Conservation (phyloP, 2,329 filamentous ascomycete species). For the Coniochaeta pulveracea region DNA sequence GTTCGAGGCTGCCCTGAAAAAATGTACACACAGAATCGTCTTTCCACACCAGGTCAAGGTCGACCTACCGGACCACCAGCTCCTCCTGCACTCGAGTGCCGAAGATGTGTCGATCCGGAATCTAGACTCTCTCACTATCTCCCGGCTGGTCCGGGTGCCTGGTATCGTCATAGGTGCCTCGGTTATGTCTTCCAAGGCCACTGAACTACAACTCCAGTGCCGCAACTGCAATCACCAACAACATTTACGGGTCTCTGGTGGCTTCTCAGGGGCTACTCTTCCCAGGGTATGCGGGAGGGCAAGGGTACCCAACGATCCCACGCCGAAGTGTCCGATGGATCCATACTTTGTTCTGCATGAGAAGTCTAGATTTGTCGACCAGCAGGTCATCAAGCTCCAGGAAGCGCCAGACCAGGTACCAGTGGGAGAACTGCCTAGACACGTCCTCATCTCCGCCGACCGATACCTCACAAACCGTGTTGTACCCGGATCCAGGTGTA, state of each 20-base stretch:
- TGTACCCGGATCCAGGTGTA: slow-evolving; percentile 88
- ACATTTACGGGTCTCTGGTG: slow-evolving; percentile 63
- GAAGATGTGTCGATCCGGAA: slow-evolving; percentile 89
- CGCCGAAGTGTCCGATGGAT: slow-evolving; percentile 76
- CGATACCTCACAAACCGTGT: slow-evolving; percentile 91
- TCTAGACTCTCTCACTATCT: slow-evolving; percentile 84
- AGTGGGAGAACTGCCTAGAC: slow-evolving; percentile 86
- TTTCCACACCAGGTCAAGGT: slow-evolving; percentile 62
- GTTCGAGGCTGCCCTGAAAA: slow-evolving; percentile 86
- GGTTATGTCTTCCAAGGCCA: slow-evolving; percentile 93
- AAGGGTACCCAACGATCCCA: slow-evolving; percentile 52
- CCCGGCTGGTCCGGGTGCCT: slow-evolving; percentile 88
- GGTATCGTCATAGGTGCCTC: slow-evolving; percentile 97
- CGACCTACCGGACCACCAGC: slow-evolving; percentile 78
- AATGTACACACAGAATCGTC: slow-evolving; percentile 87
- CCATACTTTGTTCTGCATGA: slow-evolving; percentile 96
- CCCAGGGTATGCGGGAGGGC: slow-evolving; percentile 64
- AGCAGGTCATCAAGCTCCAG: slow-evolving; percentile 95
- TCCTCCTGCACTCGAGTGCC: slow-evolving; percentile 86
- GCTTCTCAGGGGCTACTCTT: slow-evolving; percentile 78
- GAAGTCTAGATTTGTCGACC: slow-evolving; percentile 88
- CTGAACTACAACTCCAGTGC: slow-evolving; percentile 75
- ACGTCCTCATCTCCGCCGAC: slow-evolving; percentile 94
- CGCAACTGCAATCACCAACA: slow-evolving; percentile 69
- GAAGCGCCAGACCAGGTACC: slow-evolving; percentile 96